Evolutionary conservation across 1,139 yeast genomes (phyloP).

Genomic region (Pichia sp.): DNA sequence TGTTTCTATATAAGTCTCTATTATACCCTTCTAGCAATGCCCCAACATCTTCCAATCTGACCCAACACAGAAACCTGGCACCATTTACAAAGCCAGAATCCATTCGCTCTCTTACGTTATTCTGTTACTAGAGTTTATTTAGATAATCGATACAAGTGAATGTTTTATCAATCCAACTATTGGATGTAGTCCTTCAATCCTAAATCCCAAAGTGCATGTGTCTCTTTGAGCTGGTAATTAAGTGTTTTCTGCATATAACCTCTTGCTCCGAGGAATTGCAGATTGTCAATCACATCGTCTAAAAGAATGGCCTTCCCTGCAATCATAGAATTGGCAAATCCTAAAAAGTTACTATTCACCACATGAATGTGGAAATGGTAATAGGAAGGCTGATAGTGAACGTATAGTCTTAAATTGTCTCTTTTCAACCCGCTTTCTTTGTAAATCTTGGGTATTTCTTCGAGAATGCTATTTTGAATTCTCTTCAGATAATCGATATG

Average conservation of each 20-base stretch:
- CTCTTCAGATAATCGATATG: constrained; percentile 54
- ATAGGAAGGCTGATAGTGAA: constrained; percentile 94
- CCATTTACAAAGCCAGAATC: too few species aligned
- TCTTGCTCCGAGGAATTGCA: constrained; percentile 44
- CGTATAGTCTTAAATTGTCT: constrained; percentile 62
- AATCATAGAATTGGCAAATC: constrained; percentile 63
- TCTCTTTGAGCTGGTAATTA: constrained; percentile 64
- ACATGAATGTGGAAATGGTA: constrained; percentile 92
- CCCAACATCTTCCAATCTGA: too few species aligned
- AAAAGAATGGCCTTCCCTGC: constrained; percentile 79
- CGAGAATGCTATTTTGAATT: constrained; percentile 41
- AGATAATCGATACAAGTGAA: background rate
- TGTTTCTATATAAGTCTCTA: background rate
- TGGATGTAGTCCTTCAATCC: constrained; percentile 25
- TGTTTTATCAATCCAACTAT: background rate
- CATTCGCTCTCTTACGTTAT: too few species aligned
- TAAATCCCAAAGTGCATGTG: constrained; percentile 65
- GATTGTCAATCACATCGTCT: constrained; percentile 75
- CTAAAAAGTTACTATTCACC: constrained; percentile 69
- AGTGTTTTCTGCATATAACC: constrained; percentile 42
- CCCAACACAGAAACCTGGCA: too few species aligned
- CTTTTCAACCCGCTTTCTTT: constrained; percentile 30
- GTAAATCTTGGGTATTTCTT: constrained; percentile 44
- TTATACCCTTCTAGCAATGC: too few species aligned
- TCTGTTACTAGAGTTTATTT: too few species aligned